These are phyloP conservation scores for Larix kaempferi DNA, from an alignment of 75 land plant species.

Conservation along the genomic window DNA sequence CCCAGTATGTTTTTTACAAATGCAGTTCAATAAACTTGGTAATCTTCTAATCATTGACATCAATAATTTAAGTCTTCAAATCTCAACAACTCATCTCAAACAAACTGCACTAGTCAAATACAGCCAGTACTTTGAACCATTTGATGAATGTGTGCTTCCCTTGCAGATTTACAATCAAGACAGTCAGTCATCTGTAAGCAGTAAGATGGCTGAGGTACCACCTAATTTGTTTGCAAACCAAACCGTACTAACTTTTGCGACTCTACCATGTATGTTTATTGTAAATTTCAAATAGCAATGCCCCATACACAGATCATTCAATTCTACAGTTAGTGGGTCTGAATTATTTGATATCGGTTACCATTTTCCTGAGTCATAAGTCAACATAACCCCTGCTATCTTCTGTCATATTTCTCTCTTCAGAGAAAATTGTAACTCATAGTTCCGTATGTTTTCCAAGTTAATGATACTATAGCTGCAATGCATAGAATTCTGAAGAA, in stretches of 20 bases:
- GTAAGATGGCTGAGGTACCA: neutral
- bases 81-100: neutral
- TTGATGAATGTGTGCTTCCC: neutral
- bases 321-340: neutral
- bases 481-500: conserved; percentile 6
- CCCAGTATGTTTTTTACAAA: too few species aligned
- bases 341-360: neutral
- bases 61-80: neutral
- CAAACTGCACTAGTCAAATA: neutral
- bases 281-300: neutral
- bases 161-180: too few species aligned
- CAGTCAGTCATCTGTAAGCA: neutral
- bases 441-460: conserved; percentile 1
- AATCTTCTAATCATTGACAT: neutral
- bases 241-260: neutral
- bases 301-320: neutral
- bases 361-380: neutral
- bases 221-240: neutral
- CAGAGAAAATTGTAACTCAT: neutral
- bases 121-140: neutral
- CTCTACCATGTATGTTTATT: neutral
- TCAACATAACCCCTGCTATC: neutral
- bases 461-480: neutral
- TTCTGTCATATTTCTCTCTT: neutral
- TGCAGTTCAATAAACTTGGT: neutral